phyloP scores from a whole-genome alignment of 768 basidiomycete species.

The Boletus subcaerulescens region DNA sequence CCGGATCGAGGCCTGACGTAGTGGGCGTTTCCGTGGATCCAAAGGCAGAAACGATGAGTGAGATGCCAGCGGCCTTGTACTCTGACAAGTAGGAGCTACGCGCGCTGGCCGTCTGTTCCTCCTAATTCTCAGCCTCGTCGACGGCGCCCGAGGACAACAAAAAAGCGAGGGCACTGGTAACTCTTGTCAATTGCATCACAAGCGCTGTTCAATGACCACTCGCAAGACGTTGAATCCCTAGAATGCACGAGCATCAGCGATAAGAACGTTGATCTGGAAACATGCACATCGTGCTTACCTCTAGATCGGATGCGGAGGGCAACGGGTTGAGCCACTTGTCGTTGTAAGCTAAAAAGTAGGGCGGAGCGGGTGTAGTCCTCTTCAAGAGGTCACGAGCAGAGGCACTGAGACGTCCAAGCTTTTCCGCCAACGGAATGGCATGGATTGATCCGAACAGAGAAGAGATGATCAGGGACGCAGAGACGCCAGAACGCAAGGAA shows the following conservation, averaged over 20 bases:
- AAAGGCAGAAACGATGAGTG: constrained; percentile 55
- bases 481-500: constrained; percentile 5
- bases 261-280: not conserved
- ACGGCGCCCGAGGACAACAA: constrained; percentile 38
- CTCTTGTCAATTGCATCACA: constrained; percentile 4
- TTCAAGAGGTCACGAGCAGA: constrained; percentile 20
- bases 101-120: constrained; percentile 33
- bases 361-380: constrained; percentile 38
- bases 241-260: not conserved
- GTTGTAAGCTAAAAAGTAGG: constrained; percentile 45
- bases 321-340: constrained; percentile 42
- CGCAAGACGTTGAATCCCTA: constrained; percentile 37
- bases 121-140: constrained; percentile 48
- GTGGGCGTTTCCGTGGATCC: constrained; percentile 45
- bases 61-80: constrained; percentile 54
- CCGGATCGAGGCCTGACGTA: constrained; percentile 37
- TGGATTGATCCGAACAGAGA: constrained; percentile 6
- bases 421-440: constrained; percentile 23
- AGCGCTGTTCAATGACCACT: not conserved
- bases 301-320: constrained; percentile 43
- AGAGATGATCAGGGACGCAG: not conserved
- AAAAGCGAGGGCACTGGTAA: constrained; percentile 40
- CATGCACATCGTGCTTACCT: constrained; percentile 28
- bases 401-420: constrained; percentile 19
- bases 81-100: constrained; percentile 43